phyloP scores from a whole-genome alignment of 768 basidiomycete genomes.

The Xerocomus brunneocitrinus region DNA sequence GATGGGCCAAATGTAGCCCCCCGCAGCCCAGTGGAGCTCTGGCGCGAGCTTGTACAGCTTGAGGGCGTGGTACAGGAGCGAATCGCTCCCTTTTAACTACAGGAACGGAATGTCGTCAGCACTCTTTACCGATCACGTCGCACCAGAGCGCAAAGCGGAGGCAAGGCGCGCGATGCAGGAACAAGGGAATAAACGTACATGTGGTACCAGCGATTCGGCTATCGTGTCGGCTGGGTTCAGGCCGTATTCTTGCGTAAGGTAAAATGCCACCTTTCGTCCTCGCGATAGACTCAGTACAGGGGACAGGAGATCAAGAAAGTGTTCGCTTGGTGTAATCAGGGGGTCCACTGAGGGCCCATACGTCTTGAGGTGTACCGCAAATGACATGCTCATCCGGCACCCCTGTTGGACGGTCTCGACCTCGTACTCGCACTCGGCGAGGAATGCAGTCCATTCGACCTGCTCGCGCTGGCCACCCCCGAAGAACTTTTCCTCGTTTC shows the following conservation, averaged over 20 bases:
- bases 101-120: constrained; percentile 10
- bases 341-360: constrained; percentile 64
- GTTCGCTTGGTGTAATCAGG: constrained; percentile 67
- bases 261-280: constrained; percentile 69
- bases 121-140: constrained; percentile 8
- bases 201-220: constrained; percentile 67
- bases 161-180: constrained; percentile 6
- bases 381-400: constrained; percentile 64
- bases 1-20: constrained; percentile 77
- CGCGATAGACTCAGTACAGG: constrained; percentile 69
- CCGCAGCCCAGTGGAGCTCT: constrained; percentile 77
- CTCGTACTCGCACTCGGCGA: constrained; percentile 71
- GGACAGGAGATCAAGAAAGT: constrained; percentile 65
- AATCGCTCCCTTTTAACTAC: constrained; percentile 78
- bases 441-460: constrained; percentile 76
- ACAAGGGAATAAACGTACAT: constrained; percentile 41
- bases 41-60: constrained; percentile 72
- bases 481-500: constrained; percentile 56
- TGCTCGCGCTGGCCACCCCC: constrained; percentile 59
- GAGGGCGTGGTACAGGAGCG: constrained; percentile 69
- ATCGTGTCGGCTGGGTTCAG: constrained; percentile 65
- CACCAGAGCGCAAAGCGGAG: constrained; percentile 4
- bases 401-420: constrained; percentile 69
- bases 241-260: constrained; percentile 63
- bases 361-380: constrained; percentile 64